These are phyloP conservation scores for Phytophthora fragariaefolia DNA, from an alignment of 352 stramenopile species.

Conservation along the genomic window DNA sequence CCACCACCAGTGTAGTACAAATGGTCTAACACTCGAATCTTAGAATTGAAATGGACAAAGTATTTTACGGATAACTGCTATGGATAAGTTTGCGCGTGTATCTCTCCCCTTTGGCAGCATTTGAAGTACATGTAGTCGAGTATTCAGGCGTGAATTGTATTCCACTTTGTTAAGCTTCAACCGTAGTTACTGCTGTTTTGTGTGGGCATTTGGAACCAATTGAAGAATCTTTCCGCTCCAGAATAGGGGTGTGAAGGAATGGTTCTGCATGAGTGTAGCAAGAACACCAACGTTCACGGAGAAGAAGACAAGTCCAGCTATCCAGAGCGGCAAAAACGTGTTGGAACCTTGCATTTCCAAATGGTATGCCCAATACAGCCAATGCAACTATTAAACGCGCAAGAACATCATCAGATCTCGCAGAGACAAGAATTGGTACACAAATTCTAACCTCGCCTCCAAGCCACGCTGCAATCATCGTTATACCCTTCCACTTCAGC, in stretches of 20 bases:
- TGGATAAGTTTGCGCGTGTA: too few relatives aligned
- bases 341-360: conserved; percentile 92
- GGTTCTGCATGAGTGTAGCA: conserved; percentile 70
- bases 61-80: too few relatives aligned
- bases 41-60: too few relatives aligned
- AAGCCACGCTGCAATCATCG: conserved; percentile 79
- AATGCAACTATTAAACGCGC: conserved; percentile 64
- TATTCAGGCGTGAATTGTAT: too few relatives aligned
- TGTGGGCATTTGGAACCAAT: conserved; percentile 29
- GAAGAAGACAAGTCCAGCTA: conserved; percentile 91
- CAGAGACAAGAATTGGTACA: neutral
- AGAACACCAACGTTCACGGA: conserved; percentile 85
- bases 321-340: conserved; percentile 90
- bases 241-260: conserved; percentile 73
- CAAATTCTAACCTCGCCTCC: conserved; percentile 61
- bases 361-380: conserved; percentile 90
- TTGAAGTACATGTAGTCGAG: too few relatives aligned
- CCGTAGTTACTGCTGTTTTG: conserved; percentile 38
- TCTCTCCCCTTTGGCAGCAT: too few relatives aligned
- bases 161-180: neutral
- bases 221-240: conserved; percentile 46
- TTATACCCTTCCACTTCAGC: conserved; percentile 67
- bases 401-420: neutral
- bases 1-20: too few relatives aligned
- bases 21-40: too few relatives aligned